These are phyloP conservation scores for Debaryomyces hansenii DNA, from an alignment of 805 yeast genomes.

Conservation along the genomic window DNA sequence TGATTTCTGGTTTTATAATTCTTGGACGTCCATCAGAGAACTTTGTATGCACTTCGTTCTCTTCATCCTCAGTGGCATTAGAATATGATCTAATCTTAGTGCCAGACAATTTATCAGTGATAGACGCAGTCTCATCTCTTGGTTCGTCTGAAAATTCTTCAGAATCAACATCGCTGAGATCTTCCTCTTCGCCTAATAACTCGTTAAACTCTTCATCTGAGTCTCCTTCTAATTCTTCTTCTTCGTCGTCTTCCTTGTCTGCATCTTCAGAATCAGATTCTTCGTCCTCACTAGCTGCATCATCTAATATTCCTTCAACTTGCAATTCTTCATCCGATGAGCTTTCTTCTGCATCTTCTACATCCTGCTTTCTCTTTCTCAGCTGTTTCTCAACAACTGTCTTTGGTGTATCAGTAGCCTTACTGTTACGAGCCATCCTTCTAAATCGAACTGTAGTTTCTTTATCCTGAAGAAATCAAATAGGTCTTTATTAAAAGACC, in stretches of 20 bases:
- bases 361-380: constrained; percentile 16
- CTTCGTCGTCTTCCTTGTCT: constrained; percentile 12
- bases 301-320: constrained; percentile 42
- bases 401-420: constrained; percentile 2
- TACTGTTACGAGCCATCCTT: constrained; percentile 6
- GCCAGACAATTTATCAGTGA: constrained; percentile 56
- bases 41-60: constrained; percentile 37
- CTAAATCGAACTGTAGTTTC: not conserved
- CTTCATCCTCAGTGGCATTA: constrained; percentile 33
- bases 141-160: constrained; percentile 56
- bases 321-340: constrained; percentile 30
- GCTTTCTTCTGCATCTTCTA: constrained; percentile 13
- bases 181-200: constrained; percentile 57
- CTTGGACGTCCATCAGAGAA: constrained; percentile 82
- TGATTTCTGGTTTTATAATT: constrained; percentile 80
- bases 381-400: constrained; percentile 2
- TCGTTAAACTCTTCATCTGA: constrained; percentile 65
- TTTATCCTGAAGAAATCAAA: not conserved
- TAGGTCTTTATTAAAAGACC: not conserved
- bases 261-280: constrained; percentile 22
- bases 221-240: constrained; percentile 23
- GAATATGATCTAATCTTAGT: constrained; percentile 52
- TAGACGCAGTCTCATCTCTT: constrained; percentile 47
- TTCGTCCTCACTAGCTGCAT: constrained; percentile 37
- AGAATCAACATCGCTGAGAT: constrained; percentile 38